Percentiles rank a stretch among this genome's conserved stretches.
These are phyloP conservation scores for Termitomyces sp. DNA, from an alignment of 768 basidiomycete species.

Conservation along the genomic window DNA sequence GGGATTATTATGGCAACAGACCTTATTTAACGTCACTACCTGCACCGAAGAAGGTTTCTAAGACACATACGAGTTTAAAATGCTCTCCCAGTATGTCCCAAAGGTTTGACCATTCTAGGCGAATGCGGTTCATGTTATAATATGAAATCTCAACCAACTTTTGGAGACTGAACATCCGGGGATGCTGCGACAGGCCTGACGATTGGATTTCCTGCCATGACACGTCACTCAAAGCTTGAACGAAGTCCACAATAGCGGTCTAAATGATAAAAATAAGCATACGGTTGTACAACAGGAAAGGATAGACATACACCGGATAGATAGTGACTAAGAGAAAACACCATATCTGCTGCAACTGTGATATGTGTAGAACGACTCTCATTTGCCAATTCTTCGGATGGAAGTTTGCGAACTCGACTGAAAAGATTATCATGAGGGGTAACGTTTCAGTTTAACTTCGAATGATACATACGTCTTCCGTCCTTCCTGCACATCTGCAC, in stretches of 20 bases:
- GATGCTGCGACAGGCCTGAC: constrained; percentile 90
- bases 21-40: constrained; percentile 41
- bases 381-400: constrained; percentile 92
- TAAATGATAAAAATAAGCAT: constrained; percentile 24
- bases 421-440: constrained; percentile 4
- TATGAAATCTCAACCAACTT: constrained; percentile 99
- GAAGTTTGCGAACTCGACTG: constrained; percentile 54
- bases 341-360: constrained; percentile 98
- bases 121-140: constrained; percentile 98
- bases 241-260: constrained; percentile 98
- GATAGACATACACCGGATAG: constrained; percentile 78
- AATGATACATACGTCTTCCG: constrained; percentile 65
- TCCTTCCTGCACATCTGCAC: constrained; percentile 80
- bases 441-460: not conserved
- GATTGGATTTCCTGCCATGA: constrained; percentile 99
- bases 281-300: not conserved
- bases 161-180: constrained; percentile 93
- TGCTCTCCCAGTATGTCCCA: constrained; percentile 99
- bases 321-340: constrained; percentile 93
- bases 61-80: constrained; percentile 80
- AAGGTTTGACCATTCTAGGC: constrained; percentile 95
- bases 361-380: constrained; percentile 98
- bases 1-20: constrained; percentile 97
- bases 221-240: constrained; percentile 90
- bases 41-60: not conserved